Conservation (phyloP, 495 filamentous ascomycete genomes). For the Melanomma pulvis-pyrius region DNA sequence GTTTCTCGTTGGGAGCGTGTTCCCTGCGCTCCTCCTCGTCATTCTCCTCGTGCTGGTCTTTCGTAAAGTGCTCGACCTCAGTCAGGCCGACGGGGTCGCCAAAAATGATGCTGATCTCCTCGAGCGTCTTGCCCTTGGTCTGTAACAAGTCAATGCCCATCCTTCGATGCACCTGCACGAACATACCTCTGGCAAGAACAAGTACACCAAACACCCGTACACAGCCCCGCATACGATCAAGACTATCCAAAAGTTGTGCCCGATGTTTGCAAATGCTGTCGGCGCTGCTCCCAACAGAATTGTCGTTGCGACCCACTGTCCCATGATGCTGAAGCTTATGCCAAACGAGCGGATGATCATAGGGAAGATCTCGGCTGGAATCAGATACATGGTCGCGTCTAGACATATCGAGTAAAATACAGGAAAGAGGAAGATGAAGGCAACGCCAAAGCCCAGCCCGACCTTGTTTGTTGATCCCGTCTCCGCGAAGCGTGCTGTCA, state of each 20-base stretch:
- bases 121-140: conserved; percentile 11
- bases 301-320: conserved; percentile 26
- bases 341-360: conserved; percentile 35
- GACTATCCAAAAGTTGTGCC: conserved; percentile 28
- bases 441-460: conserved; percentile 22
- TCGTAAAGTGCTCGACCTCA: conserved; percentile 4
- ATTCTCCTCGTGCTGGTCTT: conserved; percentile 1
- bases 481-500: conserved; percentile 19
- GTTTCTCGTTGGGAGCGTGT: not conserved
- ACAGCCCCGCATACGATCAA: conserved; percentile 22
- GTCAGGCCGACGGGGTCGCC: conserved; percentile 10
- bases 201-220: conserved; percentile 27
- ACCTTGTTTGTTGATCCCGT: conserved; percentile 18
- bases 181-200: conserved; percentile 23
- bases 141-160: not conserved
- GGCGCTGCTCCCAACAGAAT: conserved; percentile 29
- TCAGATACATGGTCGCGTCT: conserved; percentile 25
- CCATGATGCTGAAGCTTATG: conserved; percentile 30
- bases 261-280: conserved; percentile 34
- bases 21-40: conserved; percentile 1
- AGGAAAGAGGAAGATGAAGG: conserved; percentile 26
- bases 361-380: conserved; percentile 31
- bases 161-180: not conserved
- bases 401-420: conserved; percentile 27
- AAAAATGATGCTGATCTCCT: conserved; percentile 21